Evolutionary conservation across 495 filamentous ascomycete genomes (phyloP), one percentile per base, ranked within the genome.

Genomic region (Cladorrhinum samala): DNA sequence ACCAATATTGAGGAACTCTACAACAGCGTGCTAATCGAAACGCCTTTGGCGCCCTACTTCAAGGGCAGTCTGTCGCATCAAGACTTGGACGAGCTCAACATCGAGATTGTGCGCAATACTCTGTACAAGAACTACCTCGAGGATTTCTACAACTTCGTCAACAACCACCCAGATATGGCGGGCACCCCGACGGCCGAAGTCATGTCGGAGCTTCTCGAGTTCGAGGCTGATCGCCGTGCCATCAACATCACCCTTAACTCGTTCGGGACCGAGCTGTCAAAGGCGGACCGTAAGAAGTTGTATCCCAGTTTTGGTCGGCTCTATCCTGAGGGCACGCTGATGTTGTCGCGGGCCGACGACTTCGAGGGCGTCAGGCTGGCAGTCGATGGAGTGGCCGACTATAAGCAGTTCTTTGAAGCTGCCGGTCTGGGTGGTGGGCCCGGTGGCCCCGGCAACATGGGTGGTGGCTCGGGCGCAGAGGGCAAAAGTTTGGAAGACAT

Each of bases 211-310:
- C 85, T 96, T 36, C 75, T 99, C 41, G 87, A 93, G 67, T 99
- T 97, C 65, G 93, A 99, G 73, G 93, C 94, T 9, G 93, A 99
- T 66, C 79, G 93, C 51, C 79, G 93, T 57, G 89, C 91, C 56
- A 99, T 99, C 77, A 99, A 99, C 72, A 99, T 99, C 73, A 99
- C 93, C 9, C 75, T 99, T 50, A 99, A 99, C 75, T 97, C 93
- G 9, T 97, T 99, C 63, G 93, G 94, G 52, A 97, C 94, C 7
- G 93, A 99, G 72, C 81, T 99, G 36, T 88, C 84, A 56, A 97
- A 97, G 80, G 79, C 78, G 44, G 92, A 97, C 64, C 84, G 93
- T 53, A 91, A 87, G 75, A 99, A 97, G 77, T 76, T 99, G 46
- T 99, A 99, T 72, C 94, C 93, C 8, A 84, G 74, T 62, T 95